Percentiles rank a stretch among this genome's conserved stretches.
Evolutionary conservation across 257 asterid species (phyloP).

Genomic region (Nicotiana tomentosiformis): DNA sequence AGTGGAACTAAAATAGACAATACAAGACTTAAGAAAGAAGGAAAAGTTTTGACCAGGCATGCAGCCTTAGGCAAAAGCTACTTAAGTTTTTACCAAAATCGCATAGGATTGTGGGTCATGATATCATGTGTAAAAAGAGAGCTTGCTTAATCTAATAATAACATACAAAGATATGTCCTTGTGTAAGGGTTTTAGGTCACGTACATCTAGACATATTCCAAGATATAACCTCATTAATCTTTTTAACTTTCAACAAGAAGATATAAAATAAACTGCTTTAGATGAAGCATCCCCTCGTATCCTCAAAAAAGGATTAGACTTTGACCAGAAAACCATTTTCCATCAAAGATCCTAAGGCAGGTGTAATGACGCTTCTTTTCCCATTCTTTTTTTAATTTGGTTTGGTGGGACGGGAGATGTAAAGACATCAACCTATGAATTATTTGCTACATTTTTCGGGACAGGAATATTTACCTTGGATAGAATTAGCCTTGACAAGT

Average conservation of each 20-base stretch:
- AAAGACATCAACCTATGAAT: background rate
- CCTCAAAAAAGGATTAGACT: background rate
- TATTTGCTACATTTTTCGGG: background rate
- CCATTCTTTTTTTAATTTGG: background rate
- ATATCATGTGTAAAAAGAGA: background rate
- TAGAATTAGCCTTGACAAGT: slow-evolving; percentile 96
- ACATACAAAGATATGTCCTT: background rate
- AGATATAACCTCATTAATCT: background rate
- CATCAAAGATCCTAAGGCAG: background rate
- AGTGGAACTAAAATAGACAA: background rate
- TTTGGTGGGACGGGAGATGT: background rate
- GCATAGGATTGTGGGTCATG: background rate
- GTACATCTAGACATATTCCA: background rate
- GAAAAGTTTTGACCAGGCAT: background rate
- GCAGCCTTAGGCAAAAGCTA: background rate
- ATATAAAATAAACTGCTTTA: background rate
- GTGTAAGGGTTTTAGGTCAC: background rate
- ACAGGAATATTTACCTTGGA: slow-evolving; percentile 56
- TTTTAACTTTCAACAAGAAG: background rate
- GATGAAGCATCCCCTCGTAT: background rate
- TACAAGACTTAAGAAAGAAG: background rate
- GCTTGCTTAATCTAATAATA: background rate
- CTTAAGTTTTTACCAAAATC: background rate
- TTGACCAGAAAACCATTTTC: background rate
- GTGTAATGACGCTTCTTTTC: background rate